phyloP scores from a whole-genome alignment of 202 grass and related monocot species.

The Dendrocalamus latiflorus region DNA sequence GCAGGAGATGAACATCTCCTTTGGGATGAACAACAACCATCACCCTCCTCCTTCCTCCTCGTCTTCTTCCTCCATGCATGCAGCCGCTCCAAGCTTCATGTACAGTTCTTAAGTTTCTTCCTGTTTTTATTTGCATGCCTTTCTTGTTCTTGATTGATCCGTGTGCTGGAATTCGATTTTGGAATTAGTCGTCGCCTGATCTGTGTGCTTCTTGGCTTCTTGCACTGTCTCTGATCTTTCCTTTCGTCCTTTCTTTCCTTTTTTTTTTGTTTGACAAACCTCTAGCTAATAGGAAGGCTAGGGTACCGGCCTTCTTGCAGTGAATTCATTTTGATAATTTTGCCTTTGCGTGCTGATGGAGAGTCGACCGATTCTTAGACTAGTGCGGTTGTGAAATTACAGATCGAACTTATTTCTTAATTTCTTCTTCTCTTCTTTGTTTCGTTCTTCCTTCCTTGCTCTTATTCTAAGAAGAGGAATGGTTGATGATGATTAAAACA shows the following conservation, averaged over 20 bases:
- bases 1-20: slow-evolving; percentile 76
- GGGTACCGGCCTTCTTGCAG: not conserved
- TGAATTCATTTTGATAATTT: slow-evolving; percentile 16
- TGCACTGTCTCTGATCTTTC: not conserved
- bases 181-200: not conserved
- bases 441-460: not conserved
- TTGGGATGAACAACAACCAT: slow-evolving; percentile 57
- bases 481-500: not conserved
- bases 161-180: not conserved
- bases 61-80: slow-evolving; percentile 80
- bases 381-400: not conserved
- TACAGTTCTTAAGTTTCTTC: slow-evolving; percentile 19
- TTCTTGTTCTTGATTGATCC: not conserved
- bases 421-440: not conserved
- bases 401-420: not conserved
- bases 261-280: not conserved
- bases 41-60: slow-evolving; percentile 47
- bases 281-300: not conserved
- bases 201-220: not conserved
- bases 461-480: slow-evolving; percentile 17
- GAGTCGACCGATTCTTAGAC: not conserved
- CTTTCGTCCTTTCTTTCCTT: not conserved
- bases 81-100: slow-evolving; percentile 59
- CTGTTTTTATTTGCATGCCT: not conserved
- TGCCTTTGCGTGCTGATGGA: not conserved